These are phyloP conservation scores for Urostyla sp. DNA, from an alignment of 73 alveolate genomes.

Conservation along the genomic window DNA sequence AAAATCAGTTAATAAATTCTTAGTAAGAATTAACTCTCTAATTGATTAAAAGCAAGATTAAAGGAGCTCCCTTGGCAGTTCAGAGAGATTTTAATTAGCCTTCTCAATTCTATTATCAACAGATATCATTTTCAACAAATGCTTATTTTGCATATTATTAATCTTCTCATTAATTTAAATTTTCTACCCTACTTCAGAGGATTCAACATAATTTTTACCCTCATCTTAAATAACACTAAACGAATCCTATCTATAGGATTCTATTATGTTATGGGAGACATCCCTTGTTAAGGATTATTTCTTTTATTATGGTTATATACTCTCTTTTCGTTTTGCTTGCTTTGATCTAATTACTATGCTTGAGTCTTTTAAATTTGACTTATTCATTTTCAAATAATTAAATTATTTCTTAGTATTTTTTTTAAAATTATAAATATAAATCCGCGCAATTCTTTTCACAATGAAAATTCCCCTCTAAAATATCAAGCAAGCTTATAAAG, in stretches of 20 bases:
- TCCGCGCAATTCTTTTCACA: too few relatives aligned
- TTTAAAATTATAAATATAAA: too few relatives aligned
- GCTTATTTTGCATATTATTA: constrained; percentile 1
- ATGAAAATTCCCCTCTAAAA: too few relatives aligned
- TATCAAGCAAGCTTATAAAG: too few relatives aligned
- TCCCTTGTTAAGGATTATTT: too few relatives aligned
- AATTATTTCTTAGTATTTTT: too few relatives aligned
- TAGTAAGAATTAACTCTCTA: not conserved
- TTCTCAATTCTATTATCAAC: not conserved
- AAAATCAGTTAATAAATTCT: not conserved
- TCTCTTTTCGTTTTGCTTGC: too few relatives aligned
- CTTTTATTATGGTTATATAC: too few relatives aligned
- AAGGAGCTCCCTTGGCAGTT: constrained; percentile 8
- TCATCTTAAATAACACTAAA: constrained; percentile 44
- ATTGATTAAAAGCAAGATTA: not conserved
- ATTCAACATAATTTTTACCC: constrained; percentile 1
- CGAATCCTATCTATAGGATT: constrained; percentile 10
- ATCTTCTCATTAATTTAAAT: not conserved
- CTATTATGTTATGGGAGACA: too few relatives aligned
- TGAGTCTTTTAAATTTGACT: too few relatives aligned
- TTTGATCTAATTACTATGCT: too few relatives aligned
- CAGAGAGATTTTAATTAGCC: constrained; percentile 15
- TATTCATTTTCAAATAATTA: too few relatives aligned
- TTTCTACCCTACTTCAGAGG: not conserved
- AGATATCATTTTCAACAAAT: constrained; percentile 22